Evolutionary conservation across 495 filamentous ascomycete species (phyloP).

Genomic region (Talaromyces liani): DNA sequence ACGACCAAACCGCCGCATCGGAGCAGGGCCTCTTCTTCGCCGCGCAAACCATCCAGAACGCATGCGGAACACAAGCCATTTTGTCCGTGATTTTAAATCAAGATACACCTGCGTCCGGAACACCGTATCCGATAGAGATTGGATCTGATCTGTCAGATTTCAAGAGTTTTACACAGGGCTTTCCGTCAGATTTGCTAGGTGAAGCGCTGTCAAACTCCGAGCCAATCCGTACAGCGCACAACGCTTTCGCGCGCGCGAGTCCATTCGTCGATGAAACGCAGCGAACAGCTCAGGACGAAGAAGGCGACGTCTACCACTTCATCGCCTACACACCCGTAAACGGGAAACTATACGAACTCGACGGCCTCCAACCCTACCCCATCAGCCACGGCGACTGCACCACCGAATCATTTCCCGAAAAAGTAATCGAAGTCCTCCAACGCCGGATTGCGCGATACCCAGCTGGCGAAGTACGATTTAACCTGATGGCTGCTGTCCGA

Average conservation of each 20-base stretch:
- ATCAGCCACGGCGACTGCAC: constrained; percentile 77
- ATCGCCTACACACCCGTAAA: constrained; percentile 85
- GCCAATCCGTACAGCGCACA: constrained; percentile 85
- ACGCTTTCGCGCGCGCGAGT: constrained; percentile 78
- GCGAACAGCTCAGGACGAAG: constrained; percentile 47
- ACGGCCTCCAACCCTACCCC: constrained; percentile 87
- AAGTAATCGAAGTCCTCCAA: constrained; percentile 81
- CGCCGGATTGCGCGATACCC: constrained; percentile 81
- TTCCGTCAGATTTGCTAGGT: constrained; percentile 71
- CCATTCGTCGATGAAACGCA: constrained; percentile 89
- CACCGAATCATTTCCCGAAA: constrained; percentile 62
- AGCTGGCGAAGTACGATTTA: constrained; percentile 83
- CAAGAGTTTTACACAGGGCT: constrained; percentile 82
- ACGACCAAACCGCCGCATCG: constrained; percentile 56
- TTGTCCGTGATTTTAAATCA: constrained; percentile 90
- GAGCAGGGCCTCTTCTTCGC: constrained; percentile 85
- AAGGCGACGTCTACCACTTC: constrained; percentile 88
- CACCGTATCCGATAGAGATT: constrained; percentile 38
- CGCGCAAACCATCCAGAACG: constrained; percentile 97
- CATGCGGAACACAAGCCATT: constrained; percentile 94
- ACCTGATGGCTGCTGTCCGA: constrained; percentile 83
- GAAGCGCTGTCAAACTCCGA: constrained; percentile 66
- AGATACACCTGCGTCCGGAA: constrained; percentile 26
- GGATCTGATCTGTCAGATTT: constrained; percentile 65
- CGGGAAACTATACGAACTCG: constrained; percentile 82